Evolutionary conservation across 2,329 filamentous ascomycete species (phyloP).

Genomic region (Hypoxylon sp.): DNA sequence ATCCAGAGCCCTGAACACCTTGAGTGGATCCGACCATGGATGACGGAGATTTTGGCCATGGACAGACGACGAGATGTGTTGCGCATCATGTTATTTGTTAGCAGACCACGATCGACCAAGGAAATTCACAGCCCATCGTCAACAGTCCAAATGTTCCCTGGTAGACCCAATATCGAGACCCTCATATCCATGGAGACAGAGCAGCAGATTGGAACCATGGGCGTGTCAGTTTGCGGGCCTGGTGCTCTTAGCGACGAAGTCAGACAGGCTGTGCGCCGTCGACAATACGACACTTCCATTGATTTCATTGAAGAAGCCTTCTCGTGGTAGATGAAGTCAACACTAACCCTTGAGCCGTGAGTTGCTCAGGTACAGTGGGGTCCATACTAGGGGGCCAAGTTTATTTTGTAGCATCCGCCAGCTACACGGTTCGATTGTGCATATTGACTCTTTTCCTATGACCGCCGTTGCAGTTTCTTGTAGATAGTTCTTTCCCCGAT

Average conservation of each 20-base stretch:
- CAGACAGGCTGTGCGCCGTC: constrained; percentile 73
- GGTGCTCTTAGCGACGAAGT: constrained; percentile 83
- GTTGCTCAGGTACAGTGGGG: constrained; percentile 14
- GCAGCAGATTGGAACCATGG: constrained; percentile 80
- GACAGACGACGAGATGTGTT: constrained; percentile 80
- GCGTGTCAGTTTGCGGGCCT: constrained; percentile 81
- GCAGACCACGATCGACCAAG: constrained; percentile 80
- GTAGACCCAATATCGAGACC: constrained; percentile 80
- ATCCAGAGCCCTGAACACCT: constrained; percentile 85
- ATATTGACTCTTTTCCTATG: constrained; percentile 42
- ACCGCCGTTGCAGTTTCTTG: constrained; percentile 38
- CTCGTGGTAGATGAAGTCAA: constrained; percentile 62
- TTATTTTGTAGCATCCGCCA: constrained; percentile 35
- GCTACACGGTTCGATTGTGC: constrained; percentile 42
- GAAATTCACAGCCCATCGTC: constrained; percentile 84
- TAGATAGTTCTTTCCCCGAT: constrained; percentile 42
- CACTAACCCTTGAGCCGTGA: neutral
- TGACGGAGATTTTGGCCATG: constrained; percentile 84
- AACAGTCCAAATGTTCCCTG: constrained; percentile 88
- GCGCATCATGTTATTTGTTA: constrained; percentile 84
- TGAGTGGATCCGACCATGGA: constrained; percentile 87
- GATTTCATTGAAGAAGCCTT: constrained; percentile 88
- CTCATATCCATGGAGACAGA: constrained; percentile 81
- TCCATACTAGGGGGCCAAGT: constrained; percentile 25
- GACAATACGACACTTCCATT: constrained; percentile 75